phyloP scores from a whole-genome alignment of 148 eudicot species.

The Rhododendron vialii region DNA sequence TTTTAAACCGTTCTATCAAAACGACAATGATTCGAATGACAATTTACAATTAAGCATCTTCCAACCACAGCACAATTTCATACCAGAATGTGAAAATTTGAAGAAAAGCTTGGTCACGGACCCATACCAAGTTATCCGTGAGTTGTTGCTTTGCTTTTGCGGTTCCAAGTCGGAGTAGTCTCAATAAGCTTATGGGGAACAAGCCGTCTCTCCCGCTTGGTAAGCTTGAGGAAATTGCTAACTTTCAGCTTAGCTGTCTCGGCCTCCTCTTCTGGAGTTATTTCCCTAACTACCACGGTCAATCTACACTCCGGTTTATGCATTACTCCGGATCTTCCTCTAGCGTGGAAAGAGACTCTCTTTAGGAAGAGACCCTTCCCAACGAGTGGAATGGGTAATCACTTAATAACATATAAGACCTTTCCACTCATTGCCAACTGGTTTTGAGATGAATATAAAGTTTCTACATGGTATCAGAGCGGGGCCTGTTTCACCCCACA shows the following conservation, averaged over 20 bases:
- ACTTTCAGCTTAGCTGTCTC: conserved; percentile 74
- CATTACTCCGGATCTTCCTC: conserved; percentile 59
- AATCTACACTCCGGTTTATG: conserved; percentile 79
- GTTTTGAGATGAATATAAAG: too few species aligned
- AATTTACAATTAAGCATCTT: neutral
- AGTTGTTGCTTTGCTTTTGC: conserved; percentile 41
- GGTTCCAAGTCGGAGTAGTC: conserved; percentile 75
- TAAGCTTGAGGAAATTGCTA: conserved; percentile 60
- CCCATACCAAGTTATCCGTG: conserved; percentile 25
- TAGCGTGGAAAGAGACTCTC: conserved; percentile 59
- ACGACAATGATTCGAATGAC: neutral
- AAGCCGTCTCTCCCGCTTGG: conserved; percentile 63
- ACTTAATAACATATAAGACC: too few species aligned
- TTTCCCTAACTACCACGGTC: conserved; percentile 84
- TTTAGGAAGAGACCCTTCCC: conserved; percentile 72
- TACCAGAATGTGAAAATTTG: neutral
- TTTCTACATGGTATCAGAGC: too few species aligned
- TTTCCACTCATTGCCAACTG: too few species aligned
- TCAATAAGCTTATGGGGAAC: conserved; percentile 91
- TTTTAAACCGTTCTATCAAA: too few species aligned
- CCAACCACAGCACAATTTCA: neutral
- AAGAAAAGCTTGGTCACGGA: conserved; percentile 20
- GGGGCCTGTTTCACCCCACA: too few species aligned
- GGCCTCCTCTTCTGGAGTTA: conserved; percentile 79
- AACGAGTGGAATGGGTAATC: too few species aligned